Evolutionary conservation across 2,329 filamentous ascomycete genomes (phyloP), one percentile per base, ranked within the genome.

Genomic region (Aspergillus quadricinctus): DNA sequence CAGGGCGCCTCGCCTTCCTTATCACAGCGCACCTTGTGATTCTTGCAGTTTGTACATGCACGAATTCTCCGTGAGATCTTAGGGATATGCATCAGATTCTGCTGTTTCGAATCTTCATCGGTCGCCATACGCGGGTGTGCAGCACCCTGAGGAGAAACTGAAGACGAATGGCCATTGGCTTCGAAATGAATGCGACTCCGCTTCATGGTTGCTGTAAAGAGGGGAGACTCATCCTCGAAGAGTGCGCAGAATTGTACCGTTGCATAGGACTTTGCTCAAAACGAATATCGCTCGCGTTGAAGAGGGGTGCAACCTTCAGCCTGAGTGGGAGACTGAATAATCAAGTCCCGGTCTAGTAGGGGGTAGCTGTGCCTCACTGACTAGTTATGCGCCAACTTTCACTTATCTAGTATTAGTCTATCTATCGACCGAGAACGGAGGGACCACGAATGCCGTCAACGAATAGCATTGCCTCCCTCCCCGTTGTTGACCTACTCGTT

Each of bases 1-100:
- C 80, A 82, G 17, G 75, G 72, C 28, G 78, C 74, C 28, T 80
- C 78, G 29, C 75, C 75, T 56, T 76, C 73, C 78, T 82, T 81
- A 53, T 81, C 77, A 66, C 80, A 82, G 65, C 80, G 80, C 58
- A 81, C 80, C 67, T 82, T 82, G 59, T 81, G 80, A 56, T 80
- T 78, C 58, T 80, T 77, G 64, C 80, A 82, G 59, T 80, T 77
- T 9, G 79, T 80, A 63, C 80, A 82, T 28, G 80, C 80, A 45
- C 75, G 73, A 63, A 77, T 76, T 61, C 75, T 74, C 56, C 76
- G 72, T 25, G 75, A 77, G 37, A 78, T 77, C 63, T 74, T 74
- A 50, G 72, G 72, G 19, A 74, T 63, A 66, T 74, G 71, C 25
- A 55, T 56, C 29, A 59, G 59, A 29, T 54, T 58, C 21, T 61